Percentiles rank a stretch among this genome's conserved stretches.
phyloP scores from a whole-genome alignment of 2,329 filamentous ascomycete genomes.

The Tolypocladium paradoxum region DNA sequence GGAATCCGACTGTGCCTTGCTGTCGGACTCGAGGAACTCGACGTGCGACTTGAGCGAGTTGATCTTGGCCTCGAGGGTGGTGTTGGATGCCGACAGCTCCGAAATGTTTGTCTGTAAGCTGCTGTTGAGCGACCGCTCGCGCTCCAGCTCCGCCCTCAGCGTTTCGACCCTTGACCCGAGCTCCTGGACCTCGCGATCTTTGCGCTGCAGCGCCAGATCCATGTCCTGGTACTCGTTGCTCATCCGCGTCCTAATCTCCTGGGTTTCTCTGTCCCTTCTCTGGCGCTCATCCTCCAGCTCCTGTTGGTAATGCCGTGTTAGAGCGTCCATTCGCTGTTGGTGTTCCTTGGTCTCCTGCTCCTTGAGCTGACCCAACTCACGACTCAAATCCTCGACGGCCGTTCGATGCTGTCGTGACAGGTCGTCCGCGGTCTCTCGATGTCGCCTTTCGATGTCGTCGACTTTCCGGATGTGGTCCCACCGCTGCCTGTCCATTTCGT shows the following conservation, averaged over 20 bases:
- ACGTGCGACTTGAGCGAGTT: constrained; percentile 71
- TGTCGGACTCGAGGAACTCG: constrained; percentile 81
- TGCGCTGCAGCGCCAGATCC: constrained; percentile 34
- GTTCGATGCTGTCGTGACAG: constrained; percentile 22
- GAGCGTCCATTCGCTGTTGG: constrained; percentile 54
- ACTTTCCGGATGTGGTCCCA: constrained; percentile 37
- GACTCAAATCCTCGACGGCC: constrained; percentile 24
- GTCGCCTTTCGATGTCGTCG: constrained; percentile 34
- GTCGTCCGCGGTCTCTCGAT: constrained; percentile 23
- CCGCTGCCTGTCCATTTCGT: constrained; percentile 23
- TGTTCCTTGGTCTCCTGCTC: constrained; percentile 45
- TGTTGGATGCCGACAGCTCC: constrained; percentile 49
- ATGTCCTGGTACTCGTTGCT: constrained; percentile 41
- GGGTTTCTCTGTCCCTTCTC: constrained; percentile 49
- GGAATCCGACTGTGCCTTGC: constrained; percentile 76
- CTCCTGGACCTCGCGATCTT: constrained; percentile 44
- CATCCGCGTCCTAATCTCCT: constrained; percentile 47
- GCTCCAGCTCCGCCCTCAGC: constrained; percentile 40
- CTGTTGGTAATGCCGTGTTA: constrained; percentile 51
- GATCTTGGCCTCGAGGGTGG: constrained; percentile 63
- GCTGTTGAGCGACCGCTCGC: constrained; percentile 53
- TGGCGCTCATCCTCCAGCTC: constrained; percentile 56
- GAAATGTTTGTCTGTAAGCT: constrained; percentile 40
- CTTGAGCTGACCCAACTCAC: constrained; percentile 33
- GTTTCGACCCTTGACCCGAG: constrained; percentile 32